A percentile compares a stretch with the other conserved stretches of the same genome.
phyloP scores from a whole-genome alignment of 352 stramenopile species.

The Pythium coloratum region DNA sequence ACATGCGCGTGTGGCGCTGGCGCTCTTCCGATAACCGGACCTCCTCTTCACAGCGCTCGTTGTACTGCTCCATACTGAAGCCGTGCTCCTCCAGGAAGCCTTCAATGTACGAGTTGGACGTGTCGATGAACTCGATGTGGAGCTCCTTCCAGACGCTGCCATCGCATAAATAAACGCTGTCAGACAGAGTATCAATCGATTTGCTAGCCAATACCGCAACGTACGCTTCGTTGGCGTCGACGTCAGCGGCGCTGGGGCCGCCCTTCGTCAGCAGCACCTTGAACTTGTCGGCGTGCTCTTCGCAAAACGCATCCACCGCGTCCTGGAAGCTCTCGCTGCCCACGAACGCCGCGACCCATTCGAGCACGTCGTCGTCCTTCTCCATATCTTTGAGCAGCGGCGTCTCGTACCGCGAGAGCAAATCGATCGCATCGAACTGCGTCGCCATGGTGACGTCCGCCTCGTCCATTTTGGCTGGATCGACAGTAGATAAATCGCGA shows the following conservation, averaged over 20 bases:
- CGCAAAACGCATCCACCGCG: slow-evolving; percentile 62
- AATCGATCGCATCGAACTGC: slow-evolving; percentile 77
- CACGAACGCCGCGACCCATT: slow-evolving; percentile 77
- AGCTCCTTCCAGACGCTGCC: slow-evolving; percentile 63
- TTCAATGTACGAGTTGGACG: slow-evolving; percentile 67
- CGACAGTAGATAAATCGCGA: neutral
- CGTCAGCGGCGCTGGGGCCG: slow-evolving; percentile 50
- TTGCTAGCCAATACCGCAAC: slow-evolving; percentile 6
- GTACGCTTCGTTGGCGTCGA: slow-evolving; percentile 61
- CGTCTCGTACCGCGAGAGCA: slow-evolving; percentile 78
- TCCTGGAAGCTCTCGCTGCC: slow-evolving; percentile 73
- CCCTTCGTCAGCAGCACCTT: slow-evolving; percentile 62
- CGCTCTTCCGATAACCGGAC: slow-evolving; percentile 65
- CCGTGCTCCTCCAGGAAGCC: slow-evolving; percentile 53
- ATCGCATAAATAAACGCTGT: neutral
- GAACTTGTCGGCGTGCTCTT: slow-evolving; percentile 58
- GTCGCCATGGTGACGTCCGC: slow-evolving; percentile 31
- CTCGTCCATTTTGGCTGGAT: neutral
- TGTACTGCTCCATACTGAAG: slow-evolving; percentile 79
- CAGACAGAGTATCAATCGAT: neutral
- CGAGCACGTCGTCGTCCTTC: slow-evolving; percentile 70
- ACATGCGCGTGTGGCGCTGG: slow-evolving; percentile 72
- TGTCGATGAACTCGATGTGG: slow-evolving; percentile 71
- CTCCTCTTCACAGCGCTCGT: slow-evolving; percentile 66
- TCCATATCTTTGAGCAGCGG: slow-evolving; percentile 85